Evolutionary conservation across 192 early-diverging fungal species (phyloP).

Genomic region (Umbelopsis sp.): DNA sequence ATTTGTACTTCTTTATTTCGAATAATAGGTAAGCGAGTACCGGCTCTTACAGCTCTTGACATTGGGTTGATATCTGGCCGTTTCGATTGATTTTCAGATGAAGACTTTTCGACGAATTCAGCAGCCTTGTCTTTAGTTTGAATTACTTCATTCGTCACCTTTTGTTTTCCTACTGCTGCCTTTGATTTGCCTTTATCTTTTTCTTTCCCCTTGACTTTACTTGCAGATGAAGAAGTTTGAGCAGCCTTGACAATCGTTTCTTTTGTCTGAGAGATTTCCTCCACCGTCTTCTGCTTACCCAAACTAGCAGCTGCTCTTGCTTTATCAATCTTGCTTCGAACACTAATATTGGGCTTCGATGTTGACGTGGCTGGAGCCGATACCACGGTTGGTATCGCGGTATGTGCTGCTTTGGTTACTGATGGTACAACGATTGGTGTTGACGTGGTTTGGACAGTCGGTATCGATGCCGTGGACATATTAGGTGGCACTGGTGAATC

Average conservation of each 20-base stretch:
- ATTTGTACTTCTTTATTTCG: background rate
- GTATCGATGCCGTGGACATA: background rate
- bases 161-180: no score
- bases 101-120: no score
- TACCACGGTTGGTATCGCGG: background rate
- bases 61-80: background rate
- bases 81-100: no score
- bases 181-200: no score
- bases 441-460: background rate
- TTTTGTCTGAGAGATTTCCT: background rate
- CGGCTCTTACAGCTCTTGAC: constrained; percentile 3
- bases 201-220: background rate
- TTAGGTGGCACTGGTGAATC: background rate
- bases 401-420: background rate
- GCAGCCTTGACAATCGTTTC: background rate
- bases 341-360: background rate
- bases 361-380: background rate
- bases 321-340: constrained; percentile 1
- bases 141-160: no score
- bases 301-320: background rate
- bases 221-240: background rate
- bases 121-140: no score
- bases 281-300: background rate
- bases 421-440: background rate
- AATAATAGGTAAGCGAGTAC: background rate